phyloP scores from a whole-genome alignment of 1,284 basidiomycete genomes.

The Melampsora occidentalis region DNA sequence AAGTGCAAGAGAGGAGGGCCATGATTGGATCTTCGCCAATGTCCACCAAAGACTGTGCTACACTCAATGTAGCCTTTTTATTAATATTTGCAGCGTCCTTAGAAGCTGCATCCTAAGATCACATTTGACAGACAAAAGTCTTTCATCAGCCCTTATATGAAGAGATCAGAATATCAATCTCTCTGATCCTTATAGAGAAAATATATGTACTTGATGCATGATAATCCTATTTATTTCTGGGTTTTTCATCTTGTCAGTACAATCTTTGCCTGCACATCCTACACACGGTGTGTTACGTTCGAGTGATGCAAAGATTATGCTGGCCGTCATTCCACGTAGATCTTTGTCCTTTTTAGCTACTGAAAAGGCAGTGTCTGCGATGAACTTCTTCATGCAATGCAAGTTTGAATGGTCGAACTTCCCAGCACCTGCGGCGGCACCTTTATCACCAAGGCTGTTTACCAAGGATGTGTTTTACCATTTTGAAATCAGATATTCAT shows the following conservation, averaged over 20 bases:
- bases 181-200: not conserved
- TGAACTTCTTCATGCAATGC: constrained; percentile 25
- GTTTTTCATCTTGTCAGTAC: constrained; percentile 1
- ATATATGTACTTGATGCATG: constrained; percentile 27
- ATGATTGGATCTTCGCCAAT: constrained; percentile 18
- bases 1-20: constrained; percentile 16
- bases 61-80: constrained; percentile 18
- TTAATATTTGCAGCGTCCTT: constrained; percentile 12
- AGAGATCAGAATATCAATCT: not conserved
- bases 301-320: constrained; percentile 65
- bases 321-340: constrained; percentile 62
- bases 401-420: constrained; percentile 6
- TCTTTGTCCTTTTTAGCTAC: constrained; percentile 62
- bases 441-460: constrained; percentile 9
- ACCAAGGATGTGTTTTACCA: not conserved
- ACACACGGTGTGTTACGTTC: constrained; percentile 67
- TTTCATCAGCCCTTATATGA: not conserved
- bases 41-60: constrained; percentile 11
- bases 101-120: constrained; percentile 24
- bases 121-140: not conserved
- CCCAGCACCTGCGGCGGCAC: constrained; percentile 3
- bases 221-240: constrained; percentile 21
- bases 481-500: too few species aligned
- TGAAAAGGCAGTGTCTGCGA: constrained; percentile 29
- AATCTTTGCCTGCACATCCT: constrained; percentile 52